Conservation (phyloP, 2,329 filamentous ascomycete species). For the Aspergillus novofumigatus region DNA sequence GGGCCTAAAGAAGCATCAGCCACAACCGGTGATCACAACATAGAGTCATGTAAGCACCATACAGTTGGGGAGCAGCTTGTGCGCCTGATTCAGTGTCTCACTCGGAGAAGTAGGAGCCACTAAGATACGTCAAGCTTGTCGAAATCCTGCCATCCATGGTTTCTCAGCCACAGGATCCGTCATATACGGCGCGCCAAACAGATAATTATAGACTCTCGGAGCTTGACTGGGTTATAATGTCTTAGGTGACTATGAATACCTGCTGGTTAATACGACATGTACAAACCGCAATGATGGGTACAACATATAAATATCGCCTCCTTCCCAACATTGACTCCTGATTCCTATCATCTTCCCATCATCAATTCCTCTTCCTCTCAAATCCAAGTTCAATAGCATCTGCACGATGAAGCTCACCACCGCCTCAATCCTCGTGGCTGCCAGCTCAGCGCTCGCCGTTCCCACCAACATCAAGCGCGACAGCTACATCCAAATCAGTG, state of each 20-base stretch:
- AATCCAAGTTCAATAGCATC: background rate
- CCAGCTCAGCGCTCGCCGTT: background rate
- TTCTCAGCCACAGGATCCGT: background rate
- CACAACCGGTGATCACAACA: background rate
- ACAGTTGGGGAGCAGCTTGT: background rate
- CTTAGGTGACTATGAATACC: background rate
- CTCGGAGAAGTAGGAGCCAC: background rate
- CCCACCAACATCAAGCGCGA: background rate
- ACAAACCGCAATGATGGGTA: background rate
- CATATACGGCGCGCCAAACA: background rate
- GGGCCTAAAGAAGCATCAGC: background rate
- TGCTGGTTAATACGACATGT: background rate
- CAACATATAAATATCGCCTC: background rate
- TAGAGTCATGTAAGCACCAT: background rate
- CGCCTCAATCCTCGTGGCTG: background rate
- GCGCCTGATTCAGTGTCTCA: background rate
- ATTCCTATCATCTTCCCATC: background rate
- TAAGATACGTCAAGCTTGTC: background rate
- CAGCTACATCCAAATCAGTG: slow-evolving; percentile 9
- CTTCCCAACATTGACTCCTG: background rate
- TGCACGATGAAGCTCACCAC: background rate
- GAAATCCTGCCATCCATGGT: background rate
- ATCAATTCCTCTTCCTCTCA: background rate
- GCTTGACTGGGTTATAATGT: background rate
- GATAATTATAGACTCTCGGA: background rate